Evolutionary conservation across 495 filamentous ascomycete species (phyloP).

Genomic region (Podospora didyma): DNA sequence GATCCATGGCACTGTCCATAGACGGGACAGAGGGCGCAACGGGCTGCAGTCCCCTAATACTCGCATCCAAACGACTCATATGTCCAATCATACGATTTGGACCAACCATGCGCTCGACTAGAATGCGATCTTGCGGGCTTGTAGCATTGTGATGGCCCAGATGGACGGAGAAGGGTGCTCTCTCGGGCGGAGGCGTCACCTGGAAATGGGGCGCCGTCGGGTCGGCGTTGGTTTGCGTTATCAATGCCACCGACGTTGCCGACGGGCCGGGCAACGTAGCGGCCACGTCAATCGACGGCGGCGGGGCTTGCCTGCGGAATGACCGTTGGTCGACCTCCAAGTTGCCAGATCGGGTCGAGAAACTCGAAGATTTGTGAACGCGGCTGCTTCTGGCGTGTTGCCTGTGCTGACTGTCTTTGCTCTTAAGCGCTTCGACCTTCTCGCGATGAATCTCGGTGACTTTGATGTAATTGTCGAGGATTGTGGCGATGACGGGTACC

Average conservation of each 20-base stretch:
- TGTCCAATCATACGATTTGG: too few relatives aligned
- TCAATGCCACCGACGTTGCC: conserved; percentile 37
- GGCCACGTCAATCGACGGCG: conserved; percentile 43
- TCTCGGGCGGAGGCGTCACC: conserved; percentile 70
- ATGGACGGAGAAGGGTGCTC: conserved; percentile 56
- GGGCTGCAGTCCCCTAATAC: conserved; percentile 60
- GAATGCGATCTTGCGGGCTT: conserved; percentile 63
- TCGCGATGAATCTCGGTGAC: conserved; percentile 87
- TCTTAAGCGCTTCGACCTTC: conserved; percentile 67
- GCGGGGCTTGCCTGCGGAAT: conserved; percentile 44
- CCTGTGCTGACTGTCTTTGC: conserved; percentile 40
- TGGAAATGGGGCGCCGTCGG: conserved; percentile 61
- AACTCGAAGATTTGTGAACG: conserved; percentile 42
- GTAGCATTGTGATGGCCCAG: conserved; percentile 55
- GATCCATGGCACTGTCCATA: conserved; percentile 70
- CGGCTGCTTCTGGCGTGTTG: conserved; percentile 41
- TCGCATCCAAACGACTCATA: too few relatives aligned
- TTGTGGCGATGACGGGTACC: conserved; percentile 98
- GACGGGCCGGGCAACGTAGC: conserved; percentile 40
- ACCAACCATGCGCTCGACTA: too few relatives aligned
- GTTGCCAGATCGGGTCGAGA: conserved; percentile 46
- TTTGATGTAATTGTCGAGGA: conserved; percentile 96
- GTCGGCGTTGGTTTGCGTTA: conserved; percentile 40
- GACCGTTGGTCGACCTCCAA: conserved; percentile 41
- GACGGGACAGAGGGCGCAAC: conserved; percentile 64